Evolutionary conservation across 2,329 filamentous ascomycete genomes (phyloP), one percentile per base, ranked within the genome.

Genomic region (Epichloe festucae): DNA sequence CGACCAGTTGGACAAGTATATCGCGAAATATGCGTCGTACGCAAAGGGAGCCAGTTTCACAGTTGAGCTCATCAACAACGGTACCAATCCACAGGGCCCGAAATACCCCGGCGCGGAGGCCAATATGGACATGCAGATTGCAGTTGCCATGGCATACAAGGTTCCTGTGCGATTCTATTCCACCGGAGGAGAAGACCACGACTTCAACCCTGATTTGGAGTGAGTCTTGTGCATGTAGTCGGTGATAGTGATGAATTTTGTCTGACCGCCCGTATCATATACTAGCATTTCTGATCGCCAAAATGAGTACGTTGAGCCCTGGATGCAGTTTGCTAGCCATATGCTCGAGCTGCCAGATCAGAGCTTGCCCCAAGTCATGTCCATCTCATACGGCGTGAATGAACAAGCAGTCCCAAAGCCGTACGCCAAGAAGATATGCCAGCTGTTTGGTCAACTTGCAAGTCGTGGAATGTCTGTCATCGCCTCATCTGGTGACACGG

Each of bases 351-450:
- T 82, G 19, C 64, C 71, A 1, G 73, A 79, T 53, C 62, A 70
- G 3, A 63, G 77, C 17, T 69, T 87, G 0, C 84, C 85, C 0
- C 73, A 77, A 3, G 77, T 85, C 17, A 72, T 88, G 42, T 77
- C 75, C 41, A 84, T 81, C n/a, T 87, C 82, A 0, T 88, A 87
- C 60, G 82, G 81, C 27, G 82, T 85, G 57, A 73, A 82, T 46
- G 84, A 88, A 60, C 81, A 83, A 62, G 75, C 73, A 3, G 70
- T 87, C 0, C 81, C 82, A 0, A 65, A 67, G 21, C 67, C 71
- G 3, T 86, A 86, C 61, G 76, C 79, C 7, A 70, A 58, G 12
- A 65, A 67, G 11, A 63, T 70, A 12, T 74, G 76, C 58, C 72
- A 77, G 52, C 75, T 79, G 19, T 86, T 85, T 65, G 73, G 73